A percentile compares a stretch with the other conserved stretches of the same genome.
Evolutionary conservation across 139 green algal species (phyloP).

Genomic region (Tetradesmus lagerheimii): DNA sequence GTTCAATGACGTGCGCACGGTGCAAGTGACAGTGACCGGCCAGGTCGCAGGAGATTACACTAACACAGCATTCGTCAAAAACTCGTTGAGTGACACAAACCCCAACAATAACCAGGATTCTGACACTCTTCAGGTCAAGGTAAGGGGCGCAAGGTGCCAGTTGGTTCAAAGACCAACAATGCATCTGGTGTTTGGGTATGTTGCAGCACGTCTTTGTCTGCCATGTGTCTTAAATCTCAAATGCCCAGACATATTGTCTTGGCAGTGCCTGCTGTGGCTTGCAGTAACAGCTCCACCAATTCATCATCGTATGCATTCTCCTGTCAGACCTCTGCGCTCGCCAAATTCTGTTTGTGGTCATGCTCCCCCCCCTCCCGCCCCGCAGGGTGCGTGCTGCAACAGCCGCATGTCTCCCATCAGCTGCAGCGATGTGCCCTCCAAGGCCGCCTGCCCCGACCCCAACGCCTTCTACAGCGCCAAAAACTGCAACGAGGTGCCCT

Average conservation of each 20-base stretch:
- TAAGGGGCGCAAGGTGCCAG: too few relatives aligned
- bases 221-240: too few relatives aligned
- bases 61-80: not conserved
- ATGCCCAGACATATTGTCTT: too few relatives aligned
- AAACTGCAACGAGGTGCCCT: slow-evolving; percentile 7
- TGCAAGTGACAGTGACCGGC: not conserved
- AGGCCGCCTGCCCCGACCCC: not conserved
- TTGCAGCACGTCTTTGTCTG: too few relatives aligned
- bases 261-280: too few relatives aligned
- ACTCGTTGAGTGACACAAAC: not conserved
- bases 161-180: too few relatives aligned
- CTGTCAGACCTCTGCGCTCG: too few relatives aligned
- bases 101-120: slow-evolving; percentile 12
- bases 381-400: slow-evolving; percentile 35
- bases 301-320: too few relatives aligned
- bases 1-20: not conserved
- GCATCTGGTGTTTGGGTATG: too few relatives aligned
- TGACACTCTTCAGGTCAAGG: not conserved
- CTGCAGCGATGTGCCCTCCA: slow-evolving; percentile 11
- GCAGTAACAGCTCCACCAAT: too few relatives aligned
- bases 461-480: not conserved
- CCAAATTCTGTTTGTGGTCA: too few relatives aligned
- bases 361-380: too few relatives aligned
- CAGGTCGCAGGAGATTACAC: not conserved
- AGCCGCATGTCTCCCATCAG: not conserved